phyloP scores from a whole-genome alignment of 805 yeast species.

The Lachancea meyersii region DNA sequence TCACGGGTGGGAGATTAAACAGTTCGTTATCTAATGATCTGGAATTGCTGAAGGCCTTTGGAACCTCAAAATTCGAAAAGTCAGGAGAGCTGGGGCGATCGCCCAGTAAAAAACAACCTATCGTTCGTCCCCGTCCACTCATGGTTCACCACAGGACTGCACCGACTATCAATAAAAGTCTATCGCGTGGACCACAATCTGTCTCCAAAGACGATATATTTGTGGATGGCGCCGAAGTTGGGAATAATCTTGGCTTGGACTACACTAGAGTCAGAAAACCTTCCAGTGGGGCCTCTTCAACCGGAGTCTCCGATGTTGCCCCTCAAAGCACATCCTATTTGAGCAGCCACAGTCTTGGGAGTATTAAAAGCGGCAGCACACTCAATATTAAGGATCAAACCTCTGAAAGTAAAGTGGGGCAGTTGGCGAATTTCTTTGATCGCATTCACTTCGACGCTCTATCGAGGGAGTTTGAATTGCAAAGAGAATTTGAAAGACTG shows the following conservation, averaged over 20 bases:
- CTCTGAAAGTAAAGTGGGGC: conserved; percentile 46
- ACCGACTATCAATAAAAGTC: conserved; percentile 1
- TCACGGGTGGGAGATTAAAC: not conserved
- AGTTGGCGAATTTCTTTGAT: conserved; percentile 61
- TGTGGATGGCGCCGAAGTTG: not conserved
- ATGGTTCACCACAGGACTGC: conserved; percentile 5
- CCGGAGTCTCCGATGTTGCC: not conserved
- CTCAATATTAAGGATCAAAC: conserved; percentile 15
- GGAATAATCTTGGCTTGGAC: not conserved
- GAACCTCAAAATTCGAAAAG: not conserved
- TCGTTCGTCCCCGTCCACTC: conserved; percentile 2
- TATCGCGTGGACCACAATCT: not conserved
- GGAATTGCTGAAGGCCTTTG: not conserved
- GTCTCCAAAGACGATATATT: conserved; percentile 5
- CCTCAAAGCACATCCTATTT: not conserved
- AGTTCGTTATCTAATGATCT: not conserved
- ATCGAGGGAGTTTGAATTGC: conserved; percentile 79
- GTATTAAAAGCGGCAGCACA: conserved; percentile 12
- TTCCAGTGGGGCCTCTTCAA: not conserved
- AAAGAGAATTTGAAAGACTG: conserved; percentile 71
- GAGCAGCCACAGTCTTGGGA: conserved; percentile 13
- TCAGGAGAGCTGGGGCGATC: not conserved
- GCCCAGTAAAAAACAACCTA: not conserved
- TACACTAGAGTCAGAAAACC: not conserved
- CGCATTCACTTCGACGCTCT: conserved; percentile 73